Base-by-base conservation (phyloP, 495 filamentous ascomycete species). In the Hypoxylon trugodes region DNA sequence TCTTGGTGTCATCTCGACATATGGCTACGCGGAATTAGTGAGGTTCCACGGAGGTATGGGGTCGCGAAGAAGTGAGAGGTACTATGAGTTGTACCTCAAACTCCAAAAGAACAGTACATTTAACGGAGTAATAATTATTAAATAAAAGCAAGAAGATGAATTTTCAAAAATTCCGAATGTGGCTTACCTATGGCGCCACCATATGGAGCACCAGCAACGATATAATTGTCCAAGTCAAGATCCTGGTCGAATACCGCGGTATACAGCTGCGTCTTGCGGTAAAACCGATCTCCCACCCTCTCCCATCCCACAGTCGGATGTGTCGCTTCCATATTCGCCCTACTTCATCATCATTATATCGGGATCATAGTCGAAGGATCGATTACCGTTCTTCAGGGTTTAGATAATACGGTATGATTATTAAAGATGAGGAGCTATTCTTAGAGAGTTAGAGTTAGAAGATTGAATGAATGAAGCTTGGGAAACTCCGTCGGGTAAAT, bases 241-340 rank as follows among this genome's bases (percentile, higher is more conserved):
- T 96, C 92, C 60, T 90, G 86, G 71, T 93, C 90, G 76, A 97
- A 98, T 66, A 98, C 82, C 60, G 86, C 89, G 55, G 92, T 92
- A 80, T 98, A 98, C 30, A 96, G 82, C 74, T 92, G 89, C 22
- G 90, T 87, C 77, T 95, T 97, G 72, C 94, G 89, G 79, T 97
- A 98, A 77, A 95, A 98, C 61, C 84, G 87, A 66, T 95, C 90
- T 48, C 91, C 95, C 47, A 98, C 84, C 71, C 84, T 88, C 79
- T 96, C 92, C 95, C 95, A 98, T 70, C 92, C 90, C 65, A 92
- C 88, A 37, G 92, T 93, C 50, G 95, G 92, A 77, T 89, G 75
- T 65, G 75, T 72, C 53, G 75, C 61, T 57, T 81, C 80, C 80
- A 82, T 82, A 19, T 24, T 76, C 43, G 62, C 50, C 74, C 74